Conservation (phyloP, 1,284 basidiomycete species). For the Laetiporus sulphureus region DNA sequence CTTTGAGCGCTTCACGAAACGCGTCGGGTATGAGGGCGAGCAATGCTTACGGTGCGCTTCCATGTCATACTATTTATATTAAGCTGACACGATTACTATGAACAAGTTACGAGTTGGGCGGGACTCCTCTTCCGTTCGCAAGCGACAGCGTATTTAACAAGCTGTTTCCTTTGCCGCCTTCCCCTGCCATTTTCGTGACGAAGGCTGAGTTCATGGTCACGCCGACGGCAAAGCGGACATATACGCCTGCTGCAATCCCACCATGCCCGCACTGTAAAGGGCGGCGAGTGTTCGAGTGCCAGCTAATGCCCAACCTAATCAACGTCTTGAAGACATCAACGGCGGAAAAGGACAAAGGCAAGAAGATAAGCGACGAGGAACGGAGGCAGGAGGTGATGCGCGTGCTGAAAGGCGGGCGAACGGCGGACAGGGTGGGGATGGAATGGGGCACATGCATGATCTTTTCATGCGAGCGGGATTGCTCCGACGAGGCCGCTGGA, state of each 20-base stretch:
- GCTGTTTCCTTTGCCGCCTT: constrained; percentile 56
- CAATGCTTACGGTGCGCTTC: constrained; percentile 68
- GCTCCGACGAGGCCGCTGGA: constrained; percentile 36
- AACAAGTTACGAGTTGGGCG: constrained; percentile 68
- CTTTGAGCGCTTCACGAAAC: constrained; percentile 73
- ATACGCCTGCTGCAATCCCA: constrained; percentile 40
- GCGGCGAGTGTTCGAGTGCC: constrained; percentile 72
- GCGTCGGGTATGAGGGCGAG: constrained; percentile 58
- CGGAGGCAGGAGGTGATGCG: constrained; percentile 48
- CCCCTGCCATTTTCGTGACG: constrained; percentile 42
- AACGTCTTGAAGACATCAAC: constrained; percentile 49
- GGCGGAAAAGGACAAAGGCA: constrained; percentile 12
- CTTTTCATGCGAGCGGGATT: constrained; percentile 73
- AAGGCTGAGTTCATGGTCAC: constrained; percentile 53
- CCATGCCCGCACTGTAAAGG: constrained; percentile 55
- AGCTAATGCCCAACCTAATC: constrained; percentile 84
- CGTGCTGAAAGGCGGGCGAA: constrained; percentile 38
- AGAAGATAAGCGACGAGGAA: constrained; percentile 49
- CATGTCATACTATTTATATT: background rate
- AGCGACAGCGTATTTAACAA: constrained; percentile 59
- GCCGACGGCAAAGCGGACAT: constrained; percentile 39
- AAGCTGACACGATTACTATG: background rate
- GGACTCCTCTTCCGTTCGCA: constrained; percentile 69
- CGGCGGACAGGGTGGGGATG: constrained; percentile 48
- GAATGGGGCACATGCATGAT: constrained; percentile 83